These are phyloP conservation scores for Leishmania mexicana DNA, from an alignment of 208 protist species.

Conservation along the genomic window DNA sequence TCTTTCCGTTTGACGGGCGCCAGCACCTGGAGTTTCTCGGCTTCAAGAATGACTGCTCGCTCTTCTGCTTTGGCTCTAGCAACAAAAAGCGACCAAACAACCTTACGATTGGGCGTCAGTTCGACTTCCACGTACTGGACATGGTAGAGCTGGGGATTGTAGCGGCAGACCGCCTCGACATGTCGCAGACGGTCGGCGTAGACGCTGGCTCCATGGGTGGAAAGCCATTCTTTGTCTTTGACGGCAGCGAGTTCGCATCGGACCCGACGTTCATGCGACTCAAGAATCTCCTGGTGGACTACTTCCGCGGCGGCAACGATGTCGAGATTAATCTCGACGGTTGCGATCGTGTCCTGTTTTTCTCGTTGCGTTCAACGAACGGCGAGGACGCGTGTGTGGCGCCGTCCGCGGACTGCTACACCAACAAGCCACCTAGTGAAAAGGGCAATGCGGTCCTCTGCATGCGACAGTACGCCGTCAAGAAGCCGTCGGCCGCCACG, in stretches of 20 bases:
- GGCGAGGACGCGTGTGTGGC: constrained; percentile 74
- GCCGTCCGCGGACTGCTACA: constrained; percentile 74
- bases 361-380: constrained; percentile 78
- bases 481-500: constrained; percentile 58
- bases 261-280: constrained; percentile 76
- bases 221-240: constrained; percentile 89
- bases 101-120: constrained; percentile 82
- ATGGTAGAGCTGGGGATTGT: constrained; percentile 91
- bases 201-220: constrained; percentile 73
- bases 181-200: constrained; percentile 45
- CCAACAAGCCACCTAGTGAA: constrained; percentile 51
- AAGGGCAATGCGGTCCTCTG: constrained; percentile 66
- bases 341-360: constrained; percentile 78
- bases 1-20: constrained; percentile 83
- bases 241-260: constrained; percentile 75
- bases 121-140: constrained; percentile 91
- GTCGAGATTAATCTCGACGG: constrained; percentile 74
- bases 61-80: constrained; percentile 87
- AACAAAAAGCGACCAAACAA: constrained; percentile 93
- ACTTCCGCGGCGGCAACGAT: constrained; percentile 80
- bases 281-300: constrained; percentile 86
- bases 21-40: constrained; percentile 89
- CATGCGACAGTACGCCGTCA: constrained; percentile 86
- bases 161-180: constrained; percentile 76
- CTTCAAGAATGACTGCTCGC: constrained; percentile 93